Evolutionary conservation across 2,329 filamentous ascomycete species (phyloP), one percentile per base, ranked within the genome.

Genomic region (Fusarium mangiferae): DNA sequence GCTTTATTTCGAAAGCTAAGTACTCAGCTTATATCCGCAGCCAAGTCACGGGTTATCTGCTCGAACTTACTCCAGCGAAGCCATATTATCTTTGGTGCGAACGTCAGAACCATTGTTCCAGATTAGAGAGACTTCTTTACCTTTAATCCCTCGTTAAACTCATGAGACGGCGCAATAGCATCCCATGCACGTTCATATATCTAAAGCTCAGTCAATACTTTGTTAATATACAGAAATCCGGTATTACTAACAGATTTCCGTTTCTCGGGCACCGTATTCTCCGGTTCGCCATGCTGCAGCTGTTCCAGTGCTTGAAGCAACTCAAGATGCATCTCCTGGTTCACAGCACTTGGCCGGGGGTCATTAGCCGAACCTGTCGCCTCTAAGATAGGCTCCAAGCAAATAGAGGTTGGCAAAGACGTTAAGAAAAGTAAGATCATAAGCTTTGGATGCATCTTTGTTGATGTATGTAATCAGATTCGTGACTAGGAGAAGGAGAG

Each of bases 161-260:
- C 57, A 22, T 30, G 26, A 4, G 28, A 61, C 8, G 48, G 48
- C 4, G 17, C 26, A 20, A 55, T 20, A 4, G 36, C 11, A 9
- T 30, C 26, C 57, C 49, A 20, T n/a, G 15, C n/a, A 17, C 28
- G 49, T 7, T 55, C 28, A 41, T 26, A 41, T 20, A 55, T 33
- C 57, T 60, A 9, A 0, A 14, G 9, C 8, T 4, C 5, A 28
- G 57, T 14, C 4, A 55, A 1, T 1, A 1, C 0, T 7, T 5
- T 8, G 7, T 22, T 1, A 2, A 1, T 12, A 2, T 1, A 35
- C n/a, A 14, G 15, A 6, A 12, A 8, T 6, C 4, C 5, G 5
- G 7, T 14, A 13, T 18, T 11, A 26, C 46, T n/a, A 7, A 54
- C 36, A n/a, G 35, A 9, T n/a, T 4, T 46, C 2, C 17, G 6